Base-by-base conservation (phyloP, 495 filamentous ascomycete species). In the Lichina pygmaea region DNA sequence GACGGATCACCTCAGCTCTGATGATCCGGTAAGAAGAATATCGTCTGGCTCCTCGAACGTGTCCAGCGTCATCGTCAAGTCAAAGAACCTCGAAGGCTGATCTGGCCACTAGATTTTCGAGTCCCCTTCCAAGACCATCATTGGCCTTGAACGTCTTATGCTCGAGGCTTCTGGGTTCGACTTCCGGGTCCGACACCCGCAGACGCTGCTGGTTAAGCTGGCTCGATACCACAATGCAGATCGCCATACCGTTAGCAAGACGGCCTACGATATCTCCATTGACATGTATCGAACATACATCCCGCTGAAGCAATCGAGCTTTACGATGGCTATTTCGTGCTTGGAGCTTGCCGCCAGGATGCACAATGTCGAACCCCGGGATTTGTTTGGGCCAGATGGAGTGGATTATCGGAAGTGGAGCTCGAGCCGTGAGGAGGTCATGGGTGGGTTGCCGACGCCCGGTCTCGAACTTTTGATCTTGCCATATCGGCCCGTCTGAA, bases 111-210 rank as follows among this genome's bases (percentile, higher is more conserved):
- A 92, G 82, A 55, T 75, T 7, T 91, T 97, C 52, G 89, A 95
- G 41, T 58, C 60, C 8, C 68, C 71, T 13, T 74, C 75, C 8
- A 77, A 81, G 46, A 69, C 71, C 34, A 78, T 92, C 46, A 83
- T 93, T 46, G 83, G 80, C 8, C 68, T 95, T 2, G 89, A 97
- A 56, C 67, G 89, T 24, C 73, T 89, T 45, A 91, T 97, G 62
- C 77, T 97, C n/a, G 89, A 97, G 58, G 72, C 78, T 3, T 75
- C 82, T 17, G 77, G 78, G 44, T 97, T 95, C 54, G 89, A 97
- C 59, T 95, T 93, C 54, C 75, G 86, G n/a, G 79, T 73, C 39
- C 78, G 83, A 34, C 77, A 92, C 54, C 83, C 89, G 0, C 80
- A 93, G 46, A 80, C 83, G 50, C 64, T 81, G 10, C 59, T 93